Evolutionary conservation across 148 eudicot species (phyloP), one percentile per base, ranked within the genome.

Genomic region (Camellia lanceoleosa): DNA sequence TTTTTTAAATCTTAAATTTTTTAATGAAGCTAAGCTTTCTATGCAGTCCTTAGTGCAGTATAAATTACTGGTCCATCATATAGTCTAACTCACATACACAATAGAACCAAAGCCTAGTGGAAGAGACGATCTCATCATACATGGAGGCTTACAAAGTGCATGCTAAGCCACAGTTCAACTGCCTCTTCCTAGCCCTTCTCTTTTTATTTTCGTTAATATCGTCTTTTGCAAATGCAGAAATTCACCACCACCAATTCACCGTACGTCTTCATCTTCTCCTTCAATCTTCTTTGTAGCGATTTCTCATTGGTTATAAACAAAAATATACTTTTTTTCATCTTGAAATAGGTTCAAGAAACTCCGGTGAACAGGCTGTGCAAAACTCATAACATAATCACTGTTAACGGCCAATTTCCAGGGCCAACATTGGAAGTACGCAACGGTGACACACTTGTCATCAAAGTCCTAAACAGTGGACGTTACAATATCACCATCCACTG

Each of bases 341-440:
- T 72, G 73, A 18, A 70, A 88, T 87, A 95, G 98, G 88, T 93
- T 73, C 89, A 87, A 89, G 87, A 86, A 81, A 83, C 90, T 14
- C 78, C 84, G 54, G 91, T 93, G 83, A 86, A 79, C 58, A 88
- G 98, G 88, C 79, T 95, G 82, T 95, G 98, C 93, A 88, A 75
- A 75, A 90, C 88, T 52, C 85, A 76, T 16, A 86, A 77, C 73
- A 85, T 88, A 59, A 86, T 95, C 74, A 95, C 97, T 0, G 97
- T 95, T 0, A 95, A 95, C 52, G 97, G 96, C n/a, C 97, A 93
- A 55, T 93, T 81, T 75, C 98, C 98, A 12, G 98, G 97, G 73
- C 98, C 98, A 38, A 90, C 87, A 77, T 60, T 95, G 66, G 87
- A 91, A 44, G 96, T 85, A 2, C 78, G 90, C 41, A 76, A 95